Conservation (phyloP, 179 eudicot genomes). For the Beta corolliflora region DNA sequence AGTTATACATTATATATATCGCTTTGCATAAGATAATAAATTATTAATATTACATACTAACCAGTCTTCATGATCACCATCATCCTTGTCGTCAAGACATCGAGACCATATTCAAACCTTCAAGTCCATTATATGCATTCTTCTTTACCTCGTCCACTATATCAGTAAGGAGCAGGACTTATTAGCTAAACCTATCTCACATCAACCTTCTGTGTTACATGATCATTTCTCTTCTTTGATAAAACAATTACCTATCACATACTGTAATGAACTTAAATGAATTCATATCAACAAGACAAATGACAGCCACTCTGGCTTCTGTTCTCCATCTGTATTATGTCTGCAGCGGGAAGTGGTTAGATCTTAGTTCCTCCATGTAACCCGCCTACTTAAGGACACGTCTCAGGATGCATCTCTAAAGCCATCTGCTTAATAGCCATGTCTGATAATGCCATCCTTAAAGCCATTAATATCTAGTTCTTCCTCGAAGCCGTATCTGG, state of each 20-base stretch:
- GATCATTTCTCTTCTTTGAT: background rate
- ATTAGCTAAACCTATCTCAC: background rate
- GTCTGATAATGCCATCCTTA: background rate
- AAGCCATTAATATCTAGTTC: background rate
- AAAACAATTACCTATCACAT: background rate
- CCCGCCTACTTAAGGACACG: background rate
- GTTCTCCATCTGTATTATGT: background rate
- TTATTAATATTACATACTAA: background rate
- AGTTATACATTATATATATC: too few species aligned
- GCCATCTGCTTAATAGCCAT: background rate
- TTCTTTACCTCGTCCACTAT: background rate
- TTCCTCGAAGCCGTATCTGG: background rate
- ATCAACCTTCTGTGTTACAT: background rate
- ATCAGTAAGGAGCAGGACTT: background rate
- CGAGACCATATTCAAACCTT: background rate
- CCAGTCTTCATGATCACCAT: background rate
- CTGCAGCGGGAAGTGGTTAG: background rate
- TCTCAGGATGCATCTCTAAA: background rate
- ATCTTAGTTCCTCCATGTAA: background rate
- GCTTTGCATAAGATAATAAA: too few species aligned
- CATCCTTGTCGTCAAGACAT: too few species aligned
- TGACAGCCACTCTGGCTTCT: background rate
- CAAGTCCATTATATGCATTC: background rate
- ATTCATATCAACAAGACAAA: background rate
- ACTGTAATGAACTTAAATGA: background rate